These are phyloP conservation scores for Scortechinia acanthostroma DNA, from an alignment of 2,329 filamentous ascomycete species.

Conservation along the genomic window DNA sequence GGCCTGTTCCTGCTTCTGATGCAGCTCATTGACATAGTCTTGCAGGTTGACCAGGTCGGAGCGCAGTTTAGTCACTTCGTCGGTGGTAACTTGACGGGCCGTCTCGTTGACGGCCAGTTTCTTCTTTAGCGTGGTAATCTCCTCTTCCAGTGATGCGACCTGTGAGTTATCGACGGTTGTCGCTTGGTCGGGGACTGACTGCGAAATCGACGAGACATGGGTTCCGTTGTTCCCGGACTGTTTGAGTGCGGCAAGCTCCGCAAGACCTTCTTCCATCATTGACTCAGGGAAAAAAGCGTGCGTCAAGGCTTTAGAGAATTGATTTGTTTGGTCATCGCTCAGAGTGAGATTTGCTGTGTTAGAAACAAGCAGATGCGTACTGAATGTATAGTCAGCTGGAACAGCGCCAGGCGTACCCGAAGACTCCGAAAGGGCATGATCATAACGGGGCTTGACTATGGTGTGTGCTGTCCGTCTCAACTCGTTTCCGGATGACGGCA, in stretches of 20 bases:
- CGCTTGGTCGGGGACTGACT: slow-evolving; percentile 8
- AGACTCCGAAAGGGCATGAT: slow-evolving; percentile 23
- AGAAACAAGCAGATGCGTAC: slow-evolving; percentile 20
- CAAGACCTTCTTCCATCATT: slow-evolving; percentile 27
- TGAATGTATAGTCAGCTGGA: slow-evolving; percentile 29
- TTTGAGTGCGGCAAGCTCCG: slow-evolving; percentile 19
- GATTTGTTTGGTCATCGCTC: slow-evolving; percentile 5
- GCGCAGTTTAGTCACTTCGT: slow-evolving; percentile 24
- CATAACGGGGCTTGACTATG: slow-evolving; percentile 17
- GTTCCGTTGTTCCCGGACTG: slow-evolving; percentile 4
- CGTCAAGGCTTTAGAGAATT: slow-evolving; percentile 24
- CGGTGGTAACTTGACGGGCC: slow-evolving; percentile 20
- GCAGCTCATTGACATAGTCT: slow-evolving; percentile 24
- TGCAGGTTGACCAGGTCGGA: slow-evolving; percentile 20
- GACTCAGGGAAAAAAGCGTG: slow-evolving; percentile 24
- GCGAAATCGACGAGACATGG: slow-evolving; percentile 8
- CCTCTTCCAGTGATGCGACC: slow-evolving; percentile 22
- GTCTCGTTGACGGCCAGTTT: slow-evolving; percentile 18
- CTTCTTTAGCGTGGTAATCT: slow-evolving; percentile 26
- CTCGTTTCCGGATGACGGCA: not conserved
- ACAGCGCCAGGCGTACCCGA: slow-evolving; percentile 18
- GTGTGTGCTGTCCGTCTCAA: not conserved
- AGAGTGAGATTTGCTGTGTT: too few relatives aligned
- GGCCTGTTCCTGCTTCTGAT: slow-evolving; percentile 23
- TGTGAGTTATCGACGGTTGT: slow-evolving; percentile 12